These are phyloP conservation scores for Fusarium robinianum DNA, from an alignment of 2,329 filamentous ascomycete genomes.

Conservation along the genomic window DNA sequence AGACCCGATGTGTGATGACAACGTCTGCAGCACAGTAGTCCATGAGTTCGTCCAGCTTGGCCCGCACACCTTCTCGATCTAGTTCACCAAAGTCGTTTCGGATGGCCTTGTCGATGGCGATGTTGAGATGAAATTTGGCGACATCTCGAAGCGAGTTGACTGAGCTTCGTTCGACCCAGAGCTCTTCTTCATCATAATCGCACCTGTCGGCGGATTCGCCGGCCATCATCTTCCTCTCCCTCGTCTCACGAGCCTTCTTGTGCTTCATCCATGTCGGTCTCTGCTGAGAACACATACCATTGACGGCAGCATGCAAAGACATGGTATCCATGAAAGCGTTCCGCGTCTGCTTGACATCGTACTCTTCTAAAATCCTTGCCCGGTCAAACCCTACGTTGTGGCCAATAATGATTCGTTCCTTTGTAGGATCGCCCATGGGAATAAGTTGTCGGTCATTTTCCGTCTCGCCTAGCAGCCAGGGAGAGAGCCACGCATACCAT, in stretches of 20 bases:
- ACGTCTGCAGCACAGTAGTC: constrained; percentile 97
- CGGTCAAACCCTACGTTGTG: constrained; percentile 97
- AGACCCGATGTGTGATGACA: constrained; percentile 89
- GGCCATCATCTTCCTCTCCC: constrained; percentile 81
- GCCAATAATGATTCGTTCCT: constrained; percentile 80
- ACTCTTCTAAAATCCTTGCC: constrained; percentile 87
- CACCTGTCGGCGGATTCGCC: constrained; percentile 70
- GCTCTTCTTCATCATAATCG: constrained; percentile 85
- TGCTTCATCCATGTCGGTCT: constrained; percentile 97
- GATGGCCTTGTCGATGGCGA: constrained; percentile 86
- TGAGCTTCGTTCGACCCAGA: constrained; percentile 94
- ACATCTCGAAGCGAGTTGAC: constrained; percentile 95
- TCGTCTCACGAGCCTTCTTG: constrained; percentile 83
- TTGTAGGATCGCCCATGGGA: constrained; percentile 76
- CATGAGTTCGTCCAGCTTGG: constrained; percentile 78
- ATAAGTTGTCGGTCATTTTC: constrained; percentile 79
- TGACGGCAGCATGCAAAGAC: constrained; percentile 96
- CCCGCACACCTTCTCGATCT: constrained; percentile 70
- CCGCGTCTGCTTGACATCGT: constrained; percentile 77
- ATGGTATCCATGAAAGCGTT: constrained; percentile 96
- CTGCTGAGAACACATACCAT: constrained; percentile 98
- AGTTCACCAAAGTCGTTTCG: constrained; percentile 86
- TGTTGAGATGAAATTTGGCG: constrained; percentile 91
- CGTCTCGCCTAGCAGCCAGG: constrained; percentile 87
- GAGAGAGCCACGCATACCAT: constrained; percentile 98